phyloP scores from a whole-genome alignment of 345 rosid genomes.

The Eutrema japonicum region DNA sequence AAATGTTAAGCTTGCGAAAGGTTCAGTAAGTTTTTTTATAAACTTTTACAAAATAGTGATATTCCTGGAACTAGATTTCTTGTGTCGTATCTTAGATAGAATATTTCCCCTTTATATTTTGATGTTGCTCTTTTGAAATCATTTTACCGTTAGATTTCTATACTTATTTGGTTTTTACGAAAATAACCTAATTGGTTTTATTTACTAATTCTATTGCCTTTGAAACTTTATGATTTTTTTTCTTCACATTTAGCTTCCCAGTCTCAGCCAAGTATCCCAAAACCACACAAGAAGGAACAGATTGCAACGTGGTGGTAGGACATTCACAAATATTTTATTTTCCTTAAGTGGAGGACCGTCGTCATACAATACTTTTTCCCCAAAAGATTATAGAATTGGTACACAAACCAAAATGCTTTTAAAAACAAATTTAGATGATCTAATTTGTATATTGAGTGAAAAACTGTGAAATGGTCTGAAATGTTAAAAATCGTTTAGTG shows the following conservation, averaged over 20 bases:
- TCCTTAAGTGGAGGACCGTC: slow-evolving; percentile 19
- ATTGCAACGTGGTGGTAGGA: slow-evolving; percentile 32
- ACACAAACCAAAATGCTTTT: not conserved
- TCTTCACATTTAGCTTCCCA: not conserved
- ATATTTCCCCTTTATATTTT: not conserved
- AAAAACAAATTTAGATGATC: not conserved
- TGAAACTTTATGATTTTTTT: not conserved
- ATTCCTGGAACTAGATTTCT: too few species aligned
- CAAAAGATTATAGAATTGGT: not conserved
- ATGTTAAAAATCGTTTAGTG: not conserved
- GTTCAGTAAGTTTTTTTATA: too few species aligned
- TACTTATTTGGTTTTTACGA: not conserved
- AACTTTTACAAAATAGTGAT: too few species aligned
- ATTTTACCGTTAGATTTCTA: not conserved
- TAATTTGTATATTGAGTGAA: not conserved
- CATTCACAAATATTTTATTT: slow-evolving; percentile 28
- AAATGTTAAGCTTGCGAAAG: too few species aligned
- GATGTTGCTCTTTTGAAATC: not conserved
- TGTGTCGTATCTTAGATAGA: too few species aligned
- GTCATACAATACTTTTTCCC: slow-evolving; percentile 18
- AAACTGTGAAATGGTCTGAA: slow-evolving; percentile 8
- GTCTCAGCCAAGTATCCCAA: slow-evolving; percentile 5
- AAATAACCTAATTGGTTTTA: too few species aligned
- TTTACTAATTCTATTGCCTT: not conserved
- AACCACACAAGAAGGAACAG: slow-evolving; percentile 19